Base-by-base conservation (phyloP, 495 filamentous ascomycete species). In the Aspergillus leporis region DNA sequence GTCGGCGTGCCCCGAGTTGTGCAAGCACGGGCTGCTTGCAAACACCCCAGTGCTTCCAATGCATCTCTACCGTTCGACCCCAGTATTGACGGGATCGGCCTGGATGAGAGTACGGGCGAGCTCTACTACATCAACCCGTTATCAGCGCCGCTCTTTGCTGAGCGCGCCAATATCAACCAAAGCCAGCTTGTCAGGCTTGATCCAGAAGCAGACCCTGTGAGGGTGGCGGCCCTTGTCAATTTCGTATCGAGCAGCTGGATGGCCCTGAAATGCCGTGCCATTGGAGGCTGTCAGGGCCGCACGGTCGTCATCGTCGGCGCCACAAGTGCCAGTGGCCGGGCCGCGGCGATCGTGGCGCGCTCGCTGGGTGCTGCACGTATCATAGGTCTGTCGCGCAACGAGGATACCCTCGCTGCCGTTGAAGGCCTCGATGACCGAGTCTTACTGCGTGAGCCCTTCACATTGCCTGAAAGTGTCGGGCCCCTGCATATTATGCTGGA, bases 231-330 rank as follows among this genome's bases (percentile, higher is more conserved):
- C 9, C 51, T 60, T 2, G 58, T 41, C 16, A 54, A 60, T 22
- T 51, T 51, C 5, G 41, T 49, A 8, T 49, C 58, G n/a, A 54
- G 58, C 28, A 54, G 50, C 25, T 60, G 58, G 58, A 55, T 60
- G 43, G 51, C 58, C 13, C 40, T 60, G n/a, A 36, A 28, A 3
- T 34, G 51, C 4, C 43, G 50, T 8, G 50, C 31, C 18, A 41
- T 41, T 25, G 55, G 55, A 2, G 55, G 55, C 36, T 58, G 55
- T 21, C 3, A 22, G 1, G 55, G 55, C 14, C 55, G 55, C 19
- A 58, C 55, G 9, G 55, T 58, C 2, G 46, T 41, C 10, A 58
- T 58, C 30, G 13, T 58, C 13, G 55, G 55, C 4, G 55, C 55
- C 5, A 58, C 55, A 8, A 51, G 55, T 36, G 55, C 55, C 4